These are phyloP conservation scores for Colletotrichum lindemuthianum DNA, from an alignment of 2,329 filamentous ascomycete species.

Conservation along the genomic window DNA sequence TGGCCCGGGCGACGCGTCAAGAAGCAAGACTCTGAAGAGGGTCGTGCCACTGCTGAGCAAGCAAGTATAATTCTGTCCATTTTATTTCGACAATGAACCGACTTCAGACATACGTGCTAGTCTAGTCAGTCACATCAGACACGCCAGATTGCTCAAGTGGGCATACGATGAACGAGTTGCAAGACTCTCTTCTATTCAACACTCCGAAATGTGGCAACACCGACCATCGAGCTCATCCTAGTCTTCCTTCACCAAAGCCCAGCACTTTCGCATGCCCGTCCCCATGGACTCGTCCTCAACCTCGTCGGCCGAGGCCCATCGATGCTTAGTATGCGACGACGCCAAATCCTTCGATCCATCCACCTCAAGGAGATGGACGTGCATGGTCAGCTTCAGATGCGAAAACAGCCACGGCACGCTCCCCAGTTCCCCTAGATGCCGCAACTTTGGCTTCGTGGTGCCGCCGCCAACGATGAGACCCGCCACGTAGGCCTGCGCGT, in stretches of 20 bases:
- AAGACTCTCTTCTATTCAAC: too few relatives aligned
- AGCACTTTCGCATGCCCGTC: slow-evolving; percentile 68
- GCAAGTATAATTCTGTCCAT: too few relatives aligned
- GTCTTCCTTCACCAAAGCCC: slow-evolving; percentile 52
- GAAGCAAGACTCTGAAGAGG: too few relatives aligned
- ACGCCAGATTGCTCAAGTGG: too few relatives aligned
- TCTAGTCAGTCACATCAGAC: too few relatives aligned
- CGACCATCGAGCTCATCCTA: not conserved
- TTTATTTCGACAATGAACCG: too few relatives aligned
- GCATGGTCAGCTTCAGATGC: slow-evolving; percentile 66
- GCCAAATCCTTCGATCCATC: slow-evolving; percentile 26
- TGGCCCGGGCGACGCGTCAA: too few relatives aligned
- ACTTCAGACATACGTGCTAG: too few relatives aligned
- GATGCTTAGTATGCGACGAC: slow-evolving; percentile 32
- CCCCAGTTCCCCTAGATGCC: slow-evolving; percentile 55
- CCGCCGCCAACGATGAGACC: slow-evolving; percentile 38
- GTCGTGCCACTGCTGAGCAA: too few relatives aligned
- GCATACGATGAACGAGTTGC: too few relatives aligned
- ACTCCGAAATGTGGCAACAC: not conserved
- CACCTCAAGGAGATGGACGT: slow-evolving; percentile 62
- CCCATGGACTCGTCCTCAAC: slow-evolving; percentile 65
- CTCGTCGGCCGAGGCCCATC: slow-evolving; percentile 51
- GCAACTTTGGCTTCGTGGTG: slow-evolving; percentile 36
- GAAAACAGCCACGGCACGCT: slow-evolving; percentile 68
- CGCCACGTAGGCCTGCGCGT: slow-evolving; percentile 49